Percentiles rank a stretch among this genome's conserved stretches.
Evolutionary conservation across 768 basidiomycete genomes (phyloP).

Genomic region (Collybia sp.): DNA sequence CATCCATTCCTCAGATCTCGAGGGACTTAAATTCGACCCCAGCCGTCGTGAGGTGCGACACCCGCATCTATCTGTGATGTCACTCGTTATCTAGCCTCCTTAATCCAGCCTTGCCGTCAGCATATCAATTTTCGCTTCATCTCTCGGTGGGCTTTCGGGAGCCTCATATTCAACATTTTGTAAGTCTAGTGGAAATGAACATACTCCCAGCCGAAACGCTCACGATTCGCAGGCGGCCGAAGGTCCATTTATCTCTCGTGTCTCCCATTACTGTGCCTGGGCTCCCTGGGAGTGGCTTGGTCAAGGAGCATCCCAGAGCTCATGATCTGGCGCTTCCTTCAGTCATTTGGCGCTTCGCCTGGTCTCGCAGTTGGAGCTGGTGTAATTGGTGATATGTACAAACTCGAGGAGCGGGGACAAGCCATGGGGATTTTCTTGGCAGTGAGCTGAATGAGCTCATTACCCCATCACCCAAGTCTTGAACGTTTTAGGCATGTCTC

Average conservation of each 20-base stretch:
- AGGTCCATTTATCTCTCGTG: conserved; percentile 52
- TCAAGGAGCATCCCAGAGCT: conserved; percentile 39
- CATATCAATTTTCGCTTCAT: conserved; percentile 37
- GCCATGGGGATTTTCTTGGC: conserved; percentile 58
- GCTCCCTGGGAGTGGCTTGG: conserved; percentile 54
- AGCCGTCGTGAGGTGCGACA: background rate
- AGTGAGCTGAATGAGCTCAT: conserved; percentile 20
- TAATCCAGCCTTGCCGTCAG: conserved; percentile 46
- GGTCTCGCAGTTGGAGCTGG: conserved; percentile 53
- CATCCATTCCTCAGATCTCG: conserved; percentile 25
- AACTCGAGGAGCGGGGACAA: conserved; percentile 52
- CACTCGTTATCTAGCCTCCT: background rate
- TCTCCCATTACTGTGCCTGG: conserved; percentile 54
- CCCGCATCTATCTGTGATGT: background rate
- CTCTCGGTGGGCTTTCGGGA: conserved; percentile 47
- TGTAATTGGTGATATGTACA: conserved; percentile 65
- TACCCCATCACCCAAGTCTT: too few species aligned
- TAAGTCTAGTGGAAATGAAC: conserved; percentile 9
- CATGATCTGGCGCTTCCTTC: conserved; percentile 59
- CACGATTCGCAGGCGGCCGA: conserved; percentile 53
- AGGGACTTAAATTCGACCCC: background rate
- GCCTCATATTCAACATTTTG: conserved; percentile 46
- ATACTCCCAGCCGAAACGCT: conserved; percentile 4
- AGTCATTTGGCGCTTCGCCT: conserved; percentile 60
- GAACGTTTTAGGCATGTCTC: too few species aligned